Conservation (phyloP, 805 yeast genomes). For the Candida caryicola region DNA sequence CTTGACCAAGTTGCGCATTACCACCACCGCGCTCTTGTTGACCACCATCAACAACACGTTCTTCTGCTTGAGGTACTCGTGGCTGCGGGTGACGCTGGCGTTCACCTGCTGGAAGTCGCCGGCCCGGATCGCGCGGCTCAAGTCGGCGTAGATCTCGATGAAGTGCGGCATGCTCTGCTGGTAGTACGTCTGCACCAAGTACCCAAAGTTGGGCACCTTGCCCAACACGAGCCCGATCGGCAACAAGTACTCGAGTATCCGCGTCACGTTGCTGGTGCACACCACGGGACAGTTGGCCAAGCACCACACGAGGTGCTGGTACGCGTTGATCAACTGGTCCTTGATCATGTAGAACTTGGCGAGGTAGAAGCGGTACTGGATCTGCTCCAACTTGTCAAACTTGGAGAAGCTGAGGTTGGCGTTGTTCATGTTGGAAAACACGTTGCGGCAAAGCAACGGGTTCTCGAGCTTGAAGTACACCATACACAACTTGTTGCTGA, state of each 20-base stretch:
- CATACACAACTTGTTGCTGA: slow-evolving; percentile 54
- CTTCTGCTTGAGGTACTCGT: slow-evolving; percentile 35
- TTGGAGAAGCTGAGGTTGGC: slow-evolving; percentile 41
- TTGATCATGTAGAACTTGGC: slow-evolving; percentile 56
- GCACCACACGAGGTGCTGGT: slow-evolving; percentile 55
- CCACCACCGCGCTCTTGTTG: slow-evolving; percentile 43
- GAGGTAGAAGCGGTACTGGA: slow-evolving; percentile 52
- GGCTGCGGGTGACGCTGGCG: slow-evolving; percentile 25
- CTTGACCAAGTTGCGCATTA: slow-evolving; percentile 45
- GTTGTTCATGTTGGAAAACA: slow-evolving; percentile 58
- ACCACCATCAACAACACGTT: slow-evolving; percentile 43
- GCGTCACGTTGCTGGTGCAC: slow-evolving; percentile 34
- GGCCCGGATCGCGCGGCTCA: slow-evolving; percentile 34
- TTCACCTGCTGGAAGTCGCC: slow-evolving; percentile 44
- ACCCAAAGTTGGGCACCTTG: slow-evolving; percentile 39
- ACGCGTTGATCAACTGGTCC: slow-evolving; percentile 46
- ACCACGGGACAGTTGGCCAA: slow-evolving; percentile 36
- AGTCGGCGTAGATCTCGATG: slow-evolving; percentile 32
- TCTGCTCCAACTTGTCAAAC: slow-evolving; percentile 44
- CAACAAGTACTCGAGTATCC: slow-evolving; percentile 46
- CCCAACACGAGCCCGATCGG: slow-evolving; percentile 58
- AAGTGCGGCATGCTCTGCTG: slow-evolving; percentile 16
- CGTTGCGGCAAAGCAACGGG: slow-evolving; percentile 59
- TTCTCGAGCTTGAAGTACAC: slow-evolving; percentile 54
- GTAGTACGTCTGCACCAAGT: slow-evolving; percentile 13